Evolutionary conservation across 352 stramenopile species (phyloP), one percentile per base, ranked within the genome.

Genomic region (Detonula confervacea): DNA sequence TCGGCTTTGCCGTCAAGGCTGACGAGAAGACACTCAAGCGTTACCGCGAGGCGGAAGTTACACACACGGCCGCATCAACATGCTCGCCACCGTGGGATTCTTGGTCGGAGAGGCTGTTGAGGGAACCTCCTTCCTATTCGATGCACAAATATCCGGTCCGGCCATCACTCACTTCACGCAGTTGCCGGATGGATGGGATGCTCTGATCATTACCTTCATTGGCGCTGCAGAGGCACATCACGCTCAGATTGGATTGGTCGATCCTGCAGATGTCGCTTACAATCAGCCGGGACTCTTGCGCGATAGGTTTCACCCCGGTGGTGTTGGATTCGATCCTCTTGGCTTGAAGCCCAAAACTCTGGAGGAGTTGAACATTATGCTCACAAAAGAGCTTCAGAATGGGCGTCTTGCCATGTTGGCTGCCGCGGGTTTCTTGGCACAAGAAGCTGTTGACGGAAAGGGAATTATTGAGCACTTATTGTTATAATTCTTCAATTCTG

Each of bases 21-120:
- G 60, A 75, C 16, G 65, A 66, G 24, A 61, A 60, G 33, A 89
- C 77, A 44, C 35, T 92, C 27, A 87, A 88, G 64, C 81, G 83
- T 63, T 91, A 90, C 76, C 88, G 88, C 39, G 86, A 93, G 70
- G 88, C 86, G 1, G 87, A 93, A 55, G 57, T 92, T n/a, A n/a
- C 4, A 90, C 81, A 16, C 84, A 92, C 44, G 87, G 87, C 64
- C 87, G 84, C 72, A 81, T 92, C 54, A 57, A 75, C 25, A 89
- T 89, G 81, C 76, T 90, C 20, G 77, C 83, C 49, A 51, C 66
- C 14, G 20, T 91, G 20, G 79, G 83, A 37, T 90, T 89, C 76
- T 71, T 91, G 25, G 80, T 87, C 9, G 77, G 82, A 27, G 85
- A 93, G 65, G 69, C 76, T 2, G 82, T 89, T 9, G 82, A 87